Conservation (phyloP, 2,329 filamentous ascomycete genomes). For the Fonsecaea multimorphosa region DNA sequence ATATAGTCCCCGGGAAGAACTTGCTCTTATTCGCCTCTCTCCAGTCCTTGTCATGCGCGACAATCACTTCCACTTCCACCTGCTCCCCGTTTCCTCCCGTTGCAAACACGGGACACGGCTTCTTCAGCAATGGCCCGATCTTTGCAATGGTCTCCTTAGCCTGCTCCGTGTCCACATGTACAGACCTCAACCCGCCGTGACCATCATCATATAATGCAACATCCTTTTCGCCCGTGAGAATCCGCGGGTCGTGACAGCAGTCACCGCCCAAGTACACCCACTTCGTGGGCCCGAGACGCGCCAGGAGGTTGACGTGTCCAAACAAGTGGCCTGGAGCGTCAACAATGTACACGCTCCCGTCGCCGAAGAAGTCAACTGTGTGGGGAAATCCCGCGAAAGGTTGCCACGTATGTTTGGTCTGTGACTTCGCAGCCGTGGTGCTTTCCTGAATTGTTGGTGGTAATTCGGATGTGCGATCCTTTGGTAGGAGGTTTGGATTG, state of each 20-base stretch:
- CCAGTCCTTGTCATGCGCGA: slow-evolving; percentile 37
- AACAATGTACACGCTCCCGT: slow-evolving; percentile 47
- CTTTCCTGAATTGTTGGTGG: slow-evolving; percentile 43
- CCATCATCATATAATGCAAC: slow-evolving; percentile 60
- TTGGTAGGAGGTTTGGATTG: slow-evolving; percentile 43
- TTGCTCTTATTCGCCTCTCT: slow-evolving; percentile 34
- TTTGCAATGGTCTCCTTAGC: slow-evolving; percentile 53
- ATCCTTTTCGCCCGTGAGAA: slow-evolving; percentile 50
- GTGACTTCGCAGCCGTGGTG: slow-evolving; percentile 36
- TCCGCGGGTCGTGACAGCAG: slow-evolving; percentile 43
- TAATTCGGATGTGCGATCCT: slow-evolving; percentile 47
- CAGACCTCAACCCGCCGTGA: slow-evolving; percentile 54
- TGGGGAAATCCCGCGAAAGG: slow-evolving; percentile 53
- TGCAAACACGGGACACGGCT: slow-evolving; percentile 24
- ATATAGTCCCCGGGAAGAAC: slow-evolving; percentile 34
- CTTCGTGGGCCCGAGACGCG: slow-evolving; percentile 41
- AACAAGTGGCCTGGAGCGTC: slow-evolving; percentile 44
- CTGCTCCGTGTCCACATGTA: slow-evolving; percentile 57
- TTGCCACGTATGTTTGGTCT: slow-evolving; percentile 48
- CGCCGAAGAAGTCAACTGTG: slow-evolving; percentile 52
- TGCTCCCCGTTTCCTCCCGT: not conserved
- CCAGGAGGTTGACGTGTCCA: slow-evolving; percentile 45
- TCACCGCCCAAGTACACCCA: slow-evolving; percentile 45
- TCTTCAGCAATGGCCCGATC: slow-evolving; percentile 42
- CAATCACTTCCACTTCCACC: slow-evolving; percentile 37